phyloP scores from a whole-genome alignment of 164 flowering plant genomes.

The Macadamia integrifolia region DNA sequence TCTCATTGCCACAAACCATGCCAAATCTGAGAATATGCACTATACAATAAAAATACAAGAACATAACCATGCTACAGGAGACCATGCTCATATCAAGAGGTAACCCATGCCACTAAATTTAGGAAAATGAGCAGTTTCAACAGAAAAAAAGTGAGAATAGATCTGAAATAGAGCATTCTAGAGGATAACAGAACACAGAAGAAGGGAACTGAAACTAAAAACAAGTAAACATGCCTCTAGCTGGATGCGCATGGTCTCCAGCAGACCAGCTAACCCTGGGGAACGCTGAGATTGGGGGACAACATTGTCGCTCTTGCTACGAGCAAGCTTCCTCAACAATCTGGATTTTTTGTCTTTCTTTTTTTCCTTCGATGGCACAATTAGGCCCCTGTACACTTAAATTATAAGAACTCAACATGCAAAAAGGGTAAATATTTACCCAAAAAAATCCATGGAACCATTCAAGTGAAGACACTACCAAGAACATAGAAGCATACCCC shows the following conservation, averaged over 20 bases:
- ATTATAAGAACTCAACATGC: conserved; percentile 2
- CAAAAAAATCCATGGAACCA: not conserved
- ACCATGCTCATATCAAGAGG: no score
- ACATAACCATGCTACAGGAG: not conserved
- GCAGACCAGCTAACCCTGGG: conserved; percentile 69
- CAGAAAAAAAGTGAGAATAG: not conserved
- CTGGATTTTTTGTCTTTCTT: conserved; percentile 81
- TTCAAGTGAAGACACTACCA: not conserved
- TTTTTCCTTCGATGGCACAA: conserved; percentile 84
- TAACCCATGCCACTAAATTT: not conserved
- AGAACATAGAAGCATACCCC: conserved; percentile 45
- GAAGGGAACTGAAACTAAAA: not conserved
- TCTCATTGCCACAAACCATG: no score
- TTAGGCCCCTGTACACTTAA: conserved; percentile 59
- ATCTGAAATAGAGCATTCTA: not conserved
- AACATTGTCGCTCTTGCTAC: conserved; percentile 64
- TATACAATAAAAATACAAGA: no score
- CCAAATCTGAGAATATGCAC: no score
- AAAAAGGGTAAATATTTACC: conserved; percentile 3
- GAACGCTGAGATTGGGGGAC: conserved; percentile 46
- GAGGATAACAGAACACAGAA: not conserved
- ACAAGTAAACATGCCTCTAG: conserved; percentile 56
- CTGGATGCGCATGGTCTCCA: conserved; percentile 94
- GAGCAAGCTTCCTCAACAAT: conserved; percentile 86
- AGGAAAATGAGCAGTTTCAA: not conserved